Evolutionary conservation across 495 filamentous ascomycete species (phyloP).

Genomic region (Pyrenula aspistea): DNA sequence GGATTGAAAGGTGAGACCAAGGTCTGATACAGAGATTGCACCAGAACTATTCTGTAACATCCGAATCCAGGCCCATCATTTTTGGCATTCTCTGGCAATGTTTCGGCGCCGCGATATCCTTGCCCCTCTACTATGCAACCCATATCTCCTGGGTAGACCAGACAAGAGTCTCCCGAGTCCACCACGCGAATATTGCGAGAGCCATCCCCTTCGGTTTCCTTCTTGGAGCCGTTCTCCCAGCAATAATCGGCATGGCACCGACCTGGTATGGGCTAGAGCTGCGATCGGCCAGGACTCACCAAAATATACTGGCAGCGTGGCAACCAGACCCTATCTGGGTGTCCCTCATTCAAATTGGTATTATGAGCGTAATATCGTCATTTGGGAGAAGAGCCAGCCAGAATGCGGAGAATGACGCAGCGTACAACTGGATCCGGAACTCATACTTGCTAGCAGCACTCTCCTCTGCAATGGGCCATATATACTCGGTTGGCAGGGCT

Average conservation of each 20-base stretch:
- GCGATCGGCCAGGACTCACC: conserved; percentile 7
- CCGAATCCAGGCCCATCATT: conserved; percentile 10
- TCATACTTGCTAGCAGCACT: background rate
- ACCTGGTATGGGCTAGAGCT: conserved; percentile 9
- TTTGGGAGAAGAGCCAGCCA: too few relatives aligned
- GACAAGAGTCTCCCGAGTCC: too few relatives aligned
- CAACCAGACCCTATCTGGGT: conserved; percentile 12
- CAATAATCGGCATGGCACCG: conserved; percentile 9
- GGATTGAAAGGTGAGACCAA: too few relatives aligned
- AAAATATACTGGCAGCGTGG: conserved; percentile 10
- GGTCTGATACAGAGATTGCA: too few relatives aligned
- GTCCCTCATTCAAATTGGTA: background rate
- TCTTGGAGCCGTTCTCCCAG: conserved; percentile 11
- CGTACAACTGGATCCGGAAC: background rate
- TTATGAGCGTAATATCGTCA: background rate
- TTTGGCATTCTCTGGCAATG: conserved; percentile 9
- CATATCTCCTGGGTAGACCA: background rate
- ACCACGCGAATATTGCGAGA: background rate
- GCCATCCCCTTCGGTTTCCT: conserved; percentile 10
- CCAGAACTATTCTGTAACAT: too few relatives aligned
- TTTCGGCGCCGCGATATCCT: conserved; percentile 11
- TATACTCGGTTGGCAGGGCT: background rate
- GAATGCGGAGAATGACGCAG: background rate
- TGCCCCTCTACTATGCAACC: conserved; percentile 11
- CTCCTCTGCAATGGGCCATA: background rate